A percentile compares a stretch with the other conserved stretches of the same genome.
These are phyloP conservation scores for Ophiostoma montium DNA, from an alignment of 2,329 filamentous ascomycete species.

Conservation along the genomic window DNA sequence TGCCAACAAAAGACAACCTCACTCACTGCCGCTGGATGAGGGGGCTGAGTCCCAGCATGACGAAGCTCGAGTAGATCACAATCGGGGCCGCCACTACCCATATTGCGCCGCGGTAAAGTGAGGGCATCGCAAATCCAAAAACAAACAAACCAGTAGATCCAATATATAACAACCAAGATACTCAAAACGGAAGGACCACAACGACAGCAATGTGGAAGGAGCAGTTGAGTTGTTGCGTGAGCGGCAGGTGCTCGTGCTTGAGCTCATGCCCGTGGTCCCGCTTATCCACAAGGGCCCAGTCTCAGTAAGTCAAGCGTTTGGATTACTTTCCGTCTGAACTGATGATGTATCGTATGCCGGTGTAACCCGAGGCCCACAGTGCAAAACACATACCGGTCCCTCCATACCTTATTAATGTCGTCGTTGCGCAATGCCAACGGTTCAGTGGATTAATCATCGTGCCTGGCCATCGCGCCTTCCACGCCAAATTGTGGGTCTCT, in stretches of 20 bases:
- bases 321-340: no score
- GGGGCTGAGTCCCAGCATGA: conserved; percentile 44
- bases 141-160: background rate
- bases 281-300: no score
- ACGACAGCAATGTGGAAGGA: background rate
- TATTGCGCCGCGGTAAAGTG: conserved; percentile 24
- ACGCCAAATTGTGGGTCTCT: no score
- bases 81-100: conserved; percentile 32
- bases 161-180: conserved; percentile 1
- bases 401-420: no score
- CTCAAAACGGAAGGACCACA: conserved; percentile 1
- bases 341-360: no score
- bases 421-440: no score
- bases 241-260: background rate
- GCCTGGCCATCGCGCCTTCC: no score
- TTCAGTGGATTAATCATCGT: no score
- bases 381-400: no score
- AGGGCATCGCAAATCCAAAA: conserved; percentile 3
- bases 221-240: background rate
- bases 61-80: conserved; percentile 1
- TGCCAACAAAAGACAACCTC: background rate
- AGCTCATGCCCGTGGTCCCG: no score
- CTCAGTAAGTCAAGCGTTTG: no score
- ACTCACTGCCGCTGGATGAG: conserved; percentile 69
- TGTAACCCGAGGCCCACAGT: no score